A percentile compares a stretch with the other conserved stretches of the same genome.
Evolutionary conservation across 495 filamentous ascomycete genomes (phyloP).

Genomic region (Ramalina intermedia): DNA sequence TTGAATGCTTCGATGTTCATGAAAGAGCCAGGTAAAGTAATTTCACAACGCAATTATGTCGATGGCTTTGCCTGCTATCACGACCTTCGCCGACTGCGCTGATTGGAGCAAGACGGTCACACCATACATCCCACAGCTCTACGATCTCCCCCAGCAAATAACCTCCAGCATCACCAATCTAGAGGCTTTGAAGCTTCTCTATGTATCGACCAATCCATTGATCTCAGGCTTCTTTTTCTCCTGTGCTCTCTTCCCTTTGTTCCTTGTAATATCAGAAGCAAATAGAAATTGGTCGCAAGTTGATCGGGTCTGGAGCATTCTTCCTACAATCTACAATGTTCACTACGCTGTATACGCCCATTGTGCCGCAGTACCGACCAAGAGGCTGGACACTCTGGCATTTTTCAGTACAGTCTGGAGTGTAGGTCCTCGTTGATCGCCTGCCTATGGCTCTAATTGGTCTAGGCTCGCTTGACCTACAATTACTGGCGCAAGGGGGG

Average conservation of each 20-base stretch:
- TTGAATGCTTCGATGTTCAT: no score
- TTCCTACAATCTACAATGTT: conserved; percentile 78
- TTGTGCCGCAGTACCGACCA: conserved; percentile 53
- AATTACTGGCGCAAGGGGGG: conserved; percentile 98
- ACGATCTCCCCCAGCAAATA: conserved; percentile 50
- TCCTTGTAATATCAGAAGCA: conserved; percentile 63
- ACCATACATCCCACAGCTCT: conserved; percentile 68
- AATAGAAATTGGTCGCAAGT: conserved; percentile 92
- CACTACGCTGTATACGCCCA: conserved; percentile 76
- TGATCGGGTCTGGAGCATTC: conserved; percentile 78
- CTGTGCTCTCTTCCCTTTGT: conserved; percentile 48
- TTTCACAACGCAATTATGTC: background rate
- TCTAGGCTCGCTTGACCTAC: conserved; percentile 64
- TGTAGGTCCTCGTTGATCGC: conserved; percentile 32
- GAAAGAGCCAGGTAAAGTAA: no score
- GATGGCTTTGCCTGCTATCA: conserved; percentile 53
- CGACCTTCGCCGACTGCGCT: conserved; percentile 53
- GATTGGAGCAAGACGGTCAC: conserved; percentile 56
- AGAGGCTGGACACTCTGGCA: conserved; percentile 58
- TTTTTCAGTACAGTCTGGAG: conserved; percentile 66
- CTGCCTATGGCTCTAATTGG: conserved; percentile 1
- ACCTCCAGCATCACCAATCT: conserved; percentile 39
- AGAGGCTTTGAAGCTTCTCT: conserved; percentile 47
- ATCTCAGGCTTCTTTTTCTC: conserved; percentile 62
- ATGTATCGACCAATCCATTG: conserved; percentile 77